Conservation (phyloP, 371 early-diverging fungal species). For the Mucor velutinosus region DNA sequence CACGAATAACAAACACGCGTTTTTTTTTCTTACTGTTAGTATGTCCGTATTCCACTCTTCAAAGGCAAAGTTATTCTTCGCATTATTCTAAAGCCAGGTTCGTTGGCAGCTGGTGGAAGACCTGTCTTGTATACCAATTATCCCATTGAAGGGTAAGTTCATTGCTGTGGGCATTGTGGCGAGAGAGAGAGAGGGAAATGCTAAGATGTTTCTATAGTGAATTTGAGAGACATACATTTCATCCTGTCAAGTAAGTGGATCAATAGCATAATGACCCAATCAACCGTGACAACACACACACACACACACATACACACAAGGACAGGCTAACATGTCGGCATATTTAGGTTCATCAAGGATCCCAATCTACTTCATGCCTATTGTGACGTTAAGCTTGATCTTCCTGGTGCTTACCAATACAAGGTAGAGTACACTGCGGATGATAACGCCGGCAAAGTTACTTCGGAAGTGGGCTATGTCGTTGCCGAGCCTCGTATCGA, state of each 20-base stretch:
- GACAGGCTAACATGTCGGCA: neutral
- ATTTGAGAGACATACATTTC: conserved; percentile 42
- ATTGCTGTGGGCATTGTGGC: neutral
- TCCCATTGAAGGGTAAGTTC: conserved; percentile 69
- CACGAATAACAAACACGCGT: conserved; percentile 9
- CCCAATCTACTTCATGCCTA: conserved; percentile 57
- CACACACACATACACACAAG: too few relatives aligned
- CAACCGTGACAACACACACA: too few relatives aligned
- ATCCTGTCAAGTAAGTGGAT: conserved; percentile 48
- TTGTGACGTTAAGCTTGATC: conserved; percentile 68
- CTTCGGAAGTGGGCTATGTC: conserved; percentile 62
- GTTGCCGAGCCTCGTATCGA: conserved; percentile 85
- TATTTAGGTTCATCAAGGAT: conserved; percentile 36
- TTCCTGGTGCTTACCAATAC: conserved; percentile 89
- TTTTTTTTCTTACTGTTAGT: conserved; percentile 47
- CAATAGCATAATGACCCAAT: too few relatives aligned
- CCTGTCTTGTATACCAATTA: conserved; percentile 81
- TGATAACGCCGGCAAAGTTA: conserved; percentile 12
- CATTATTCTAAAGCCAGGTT: conserved; percentile 81
- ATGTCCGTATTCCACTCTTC: conserved; percentile 81
- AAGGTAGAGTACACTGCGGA: conserved; percentile 67
- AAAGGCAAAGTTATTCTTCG: conserved; percentile 69
- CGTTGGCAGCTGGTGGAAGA: conserved; percentile 62
- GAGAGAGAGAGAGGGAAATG: neutral
- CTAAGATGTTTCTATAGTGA: conserved; percentile 11